Evolutionary conservation across 768 basidiomycete genomes (phyloP).

Genomic region (Russula sp.): DNA sequence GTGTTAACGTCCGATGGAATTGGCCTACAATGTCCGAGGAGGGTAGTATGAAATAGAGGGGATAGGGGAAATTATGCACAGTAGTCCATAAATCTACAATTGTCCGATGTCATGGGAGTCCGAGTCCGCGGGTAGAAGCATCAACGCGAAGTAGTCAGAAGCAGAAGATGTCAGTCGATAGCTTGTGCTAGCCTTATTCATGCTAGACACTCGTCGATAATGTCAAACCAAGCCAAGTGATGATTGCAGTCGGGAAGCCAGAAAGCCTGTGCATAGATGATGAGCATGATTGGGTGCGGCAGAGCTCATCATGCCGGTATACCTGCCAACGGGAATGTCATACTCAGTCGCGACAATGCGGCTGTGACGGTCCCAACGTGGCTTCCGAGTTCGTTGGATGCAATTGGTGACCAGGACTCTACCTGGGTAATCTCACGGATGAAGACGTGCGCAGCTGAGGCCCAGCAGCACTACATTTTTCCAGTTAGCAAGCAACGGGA

Average conservation of each 20-base stretch:
- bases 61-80: constrained; percentile 12
- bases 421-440: constrained; percentile 58
- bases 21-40: constrained; percentile 17
- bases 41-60: background rate
- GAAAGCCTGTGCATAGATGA: constrained; percentile 4
- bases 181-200: constrained; percentile 4
- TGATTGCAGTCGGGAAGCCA: constrained; percentile 15
- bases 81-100: constrained; percentile 17
- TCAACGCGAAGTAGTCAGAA: background rate
- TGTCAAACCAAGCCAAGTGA: constrained; percentile 15
- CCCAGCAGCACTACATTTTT: constrained; percentile 58
- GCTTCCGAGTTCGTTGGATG: constrained; percentile 46
- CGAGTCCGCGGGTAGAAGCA: constrained; percentile 11
- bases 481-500: constrained; percentile 1
- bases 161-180: background rate
- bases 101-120: constrained; percentile 12
- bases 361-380: constrained; percentile 56
- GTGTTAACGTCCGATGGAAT: constrained; percentile 1
- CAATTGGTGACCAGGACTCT: constrained; percentile 55
- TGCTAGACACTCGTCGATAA: background rate
- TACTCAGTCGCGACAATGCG: constrained; percentile 54
- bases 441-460: constrained; percentile 56
- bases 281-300: background rate
- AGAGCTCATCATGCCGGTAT: background rate
- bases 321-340: constrained; percentile 54